A percentile compares a stretch with the other conserved stretches of the same genome.
These are phyloP conservation scores for Ulmus americana DNA, from an alignment of 331 rosid species.

Conservation along the genomic window DNA sequence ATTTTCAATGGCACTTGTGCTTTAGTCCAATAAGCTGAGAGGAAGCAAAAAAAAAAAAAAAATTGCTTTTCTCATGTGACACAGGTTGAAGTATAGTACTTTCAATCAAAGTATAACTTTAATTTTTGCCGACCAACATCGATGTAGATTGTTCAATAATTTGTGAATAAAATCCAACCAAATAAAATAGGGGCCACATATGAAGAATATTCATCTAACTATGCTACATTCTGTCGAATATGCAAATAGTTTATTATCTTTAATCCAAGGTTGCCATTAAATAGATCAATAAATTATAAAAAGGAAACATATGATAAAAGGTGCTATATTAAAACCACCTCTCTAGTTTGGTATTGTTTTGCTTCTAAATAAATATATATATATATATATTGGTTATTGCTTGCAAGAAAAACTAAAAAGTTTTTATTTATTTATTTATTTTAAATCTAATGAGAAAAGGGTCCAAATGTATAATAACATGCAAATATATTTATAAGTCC, in stretches of 20 bases:
- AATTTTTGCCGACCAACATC: not conserved
- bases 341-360: not conserved
- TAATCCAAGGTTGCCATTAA: not conserved
- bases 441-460: too few species aligned
- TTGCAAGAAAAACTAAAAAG: too few species aligned
- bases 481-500: too few species aligned
- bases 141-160: not conserved
- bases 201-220: not conserved
- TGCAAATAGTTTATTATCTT: not conserved
- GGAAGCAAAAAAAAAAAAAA: too few species aligned
- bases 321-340: not conserved
- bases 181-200: not conserved
- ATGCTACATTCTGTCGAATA: not conserved
- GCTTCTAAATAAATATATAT: not conserved
- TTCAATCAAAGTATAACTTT: too few species aligned
- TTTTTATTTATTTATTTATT: too few species aligned
- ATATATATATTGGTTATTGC: too few species aligned
- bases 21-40: too few species aligned
- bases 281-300: not conserved
- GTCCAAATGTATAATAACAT: too few species aligned
- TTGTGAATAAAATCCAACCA: not conserved
- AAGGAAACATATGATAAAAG: not conserved
- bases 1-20: too few species aligned
- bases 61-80: too few species aligned
- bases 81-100: too few species aligned